Base-by-base conservation (phyloP, 2,329 filamentous ascomycete genomes). In the Ambrosiella xylebori region DNA sequence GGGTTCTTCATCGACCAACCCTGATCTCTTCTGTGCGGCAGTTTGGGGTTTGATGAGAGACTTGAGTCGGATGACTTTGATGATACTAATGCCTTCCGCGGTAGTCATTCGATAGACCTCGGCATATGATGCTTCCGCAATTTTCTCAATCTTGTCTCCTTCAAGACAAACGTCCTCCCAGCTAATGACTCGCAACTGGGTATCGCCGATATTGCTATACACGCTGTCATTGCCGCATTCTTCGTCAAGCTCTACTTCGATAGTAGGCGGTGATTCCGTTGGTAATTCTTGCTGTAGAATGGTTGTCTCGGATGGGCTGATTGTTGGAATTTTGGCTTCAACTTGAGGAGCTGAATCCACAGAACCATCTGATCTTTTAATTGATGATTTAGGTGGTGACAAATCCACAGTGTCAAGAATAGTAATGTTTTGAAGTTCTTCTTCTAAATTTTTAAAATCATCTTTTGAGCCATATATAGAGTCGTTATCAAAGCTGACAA, bases 121-220 rank as follows among this genome's bases (percentile, higher is more conserved):
- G 5, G 81, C 80, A 63, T 78, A 84, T 1, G 81, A 84, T 4
- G 81, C 80, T 65, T 84, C 81, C 8, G 81, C 80, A 55, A 84
- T 84, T 67, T 84, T 84, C 49, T 74, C 72, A 54, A 84, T 79
- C 40, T 68, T 67, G 63, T 78, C 75, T 13, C 71, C 73, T 0
- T 71, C 68, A 0, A 76, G 75, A 54, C 79, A 79, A 37, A 84
- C 71, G 56, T 82, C 78, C 37, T 73, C 67, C 80, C 81, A 84
- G 1, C 72, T 71, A 45, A 81, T 67, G 4, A 73, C 64, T 2
- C 74, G 71, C 13, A 78, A 66, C 38, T 58, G 55, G 7, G 47
- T 61, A 41, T 58, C 50, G 3, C 57, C 59, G 37, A 61, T 58
- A 36, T 44, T 56, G n/a, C 59, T 61, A 39, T 58, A 38, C 11